phyloP scores from a whole-genome alignment of 2,329 filamentous ascomycete species.

The Fusarium multiceps region DNA sequence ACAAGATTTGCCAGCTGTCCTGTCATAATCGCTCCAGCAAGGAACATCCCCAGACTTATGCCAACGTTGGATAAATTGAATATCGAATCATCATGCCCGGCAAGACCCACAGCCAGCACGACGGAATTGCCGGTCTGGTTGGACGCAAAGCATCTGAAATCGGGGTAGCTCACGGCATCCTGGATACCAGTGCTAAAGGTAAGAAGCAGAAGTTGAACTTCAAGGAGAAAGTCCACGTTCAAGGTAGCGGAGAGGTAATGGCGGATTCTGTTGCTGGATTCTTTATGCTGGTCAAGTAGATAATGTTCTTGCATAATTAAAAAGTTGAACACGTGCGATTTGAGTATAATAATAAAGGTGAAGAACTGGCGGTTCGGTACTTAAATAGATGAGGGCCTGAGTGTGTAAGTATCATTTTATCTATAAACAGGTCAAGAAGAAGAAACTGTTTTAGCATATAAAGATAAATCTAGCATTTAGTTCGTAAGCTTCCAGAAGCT shows the following conservation, averaged over 20 bases:
- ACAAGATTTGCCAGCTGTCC: not conserved
- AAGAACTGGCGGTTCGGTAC: too few species aligned
- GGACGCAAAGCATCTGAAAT: not conserved
- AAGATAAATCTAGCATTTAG: too few species aligned
- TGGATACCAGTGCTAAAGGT: not conserved
- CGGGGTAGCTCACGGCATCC: conserved; percentile 2
- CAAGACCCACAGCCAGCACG: not conserved
- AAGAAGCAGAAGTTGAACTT: not conserved
- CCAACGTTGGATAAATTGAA: not conserved
- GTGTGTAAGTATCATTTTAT: too few species aligned
- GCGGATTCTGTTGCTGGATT: not conserved
- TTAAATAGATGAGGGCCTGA: too few species aligned
- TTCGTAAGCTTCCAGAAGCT: too few species aligned
- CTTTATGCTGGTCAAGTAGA: too few species aligned
- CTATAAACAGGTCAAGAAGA: too few species aligned
- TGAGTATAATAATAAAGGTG: too few species aligned
- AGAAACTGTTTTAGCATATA: too few species aligned
- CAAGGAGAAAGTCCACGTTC: not conserved
- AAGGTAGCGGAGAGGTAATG: not conserved
- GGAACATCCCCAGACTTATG: not conserved
- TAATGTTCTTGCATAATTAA: too few species aligned
- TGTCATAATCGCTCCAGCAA: not conserved
- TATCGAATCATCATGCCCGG: not conserved
- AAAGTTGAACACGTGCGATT: too few species aligned
- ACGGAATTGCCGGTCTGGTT: not conserved